Evolutionary conservation across 2,329 filamentous ascomycete genomes (phyloP).

Genomic region (Tympanopsis confertula): DNA sequence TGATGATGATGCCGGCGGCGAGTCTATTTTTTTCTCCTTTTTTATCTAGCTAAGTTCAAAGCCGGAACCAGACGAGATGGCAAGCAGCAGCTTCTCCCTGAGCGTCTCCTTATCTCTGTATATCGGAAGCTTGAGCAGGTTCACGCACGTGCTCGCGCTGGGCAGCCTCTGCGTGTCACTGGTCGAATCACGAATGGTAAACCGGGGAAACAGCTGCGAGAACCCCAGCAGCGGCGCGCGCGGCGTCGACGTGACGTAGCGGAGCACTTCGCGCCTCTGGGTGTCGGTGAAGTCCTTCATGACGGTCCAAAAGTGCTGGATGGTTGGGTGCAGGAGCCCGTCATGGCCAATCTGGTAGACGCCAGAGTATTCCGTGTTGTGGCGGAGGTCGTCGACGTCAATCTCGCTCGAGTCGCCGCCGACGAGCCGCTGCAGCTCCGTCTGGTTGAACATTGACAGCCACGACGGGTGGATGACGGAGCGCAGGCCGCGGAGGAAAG

Average conservation of each 20-base stretch:
- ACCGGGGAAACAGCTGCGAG: conserved; percentile 69
- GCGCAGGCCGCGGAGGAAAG: conserved; percentile 76
- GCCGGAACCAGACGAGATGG: conserved; percentile 77
- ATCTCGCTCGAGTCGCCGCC: conserved; percentile 79
- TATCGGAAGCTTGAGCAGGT: conserved; percentile 79
- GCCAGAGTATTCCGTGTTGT: conserved; percentile 77
- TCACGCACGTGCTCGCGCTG: conserved; percentile 92
- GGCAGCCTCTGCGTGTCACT: conserved; percentile 67
- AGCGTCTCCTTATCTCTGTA: conserved; percentile 58
- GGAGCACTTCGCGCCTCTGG: conserved; percentile 75
- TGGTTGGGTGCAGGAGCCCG: conserved; percentile 69
- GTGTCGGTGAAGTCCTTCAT: conserved; percentile 65
- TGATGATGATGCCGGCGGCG: too few relatives aligned
- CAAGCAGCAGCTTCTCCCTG: conserved; percentile 75
- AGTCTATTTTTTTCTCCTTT: too few relatives aligned
- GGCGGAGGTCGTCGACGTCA: conserved; percentile 73
- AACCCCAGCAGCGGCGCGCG: conserved; percentile 84
- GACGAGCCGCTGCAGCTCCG: conserved; percentile 83
- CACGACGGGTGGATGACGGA: conserved; percentile 83
- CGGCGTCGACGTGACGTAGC: conserved; percentile 91
- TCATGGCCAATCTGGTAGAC: conserved; percentile 86
- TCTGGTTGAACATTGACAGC: conserved; percentile 98
- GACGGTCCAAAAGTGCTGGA: conserved; percentile 84
- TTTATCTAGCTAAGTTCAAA: conserved; percentile 69
- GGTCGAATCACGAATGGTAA: conserved; percentile 79